Evolutionary conservation across 2,329 filamentous ascomycete genomes (phyloP), one percentile per base, ranked within the genome.

Genomic region (Arachnomyces sp.): DNA sequence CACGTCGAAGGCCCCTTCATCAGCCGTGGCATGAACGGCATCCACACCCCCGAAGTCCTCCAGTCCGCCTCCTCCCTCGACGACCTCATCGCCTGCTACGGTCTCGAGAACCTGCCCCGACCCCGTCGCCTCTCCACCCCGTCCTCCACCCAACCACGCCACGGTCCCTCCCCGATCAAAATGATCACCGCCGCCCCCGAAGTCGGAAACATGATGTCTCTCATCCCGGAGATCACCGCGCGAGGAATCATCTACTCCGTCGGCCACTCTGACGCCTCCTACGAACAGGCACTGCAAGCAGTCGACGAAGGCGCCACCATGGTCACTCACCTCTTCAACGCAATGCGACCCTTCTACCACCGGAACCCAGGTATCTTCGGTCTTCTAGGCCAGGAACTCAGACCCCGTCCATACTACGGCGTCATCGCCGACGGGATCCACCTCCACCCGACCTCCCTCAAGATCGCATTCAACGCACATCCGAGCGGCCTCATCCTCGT

Each of bases 251-350:
- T 84, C 50, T 86, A 80, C 62, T 84, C 85, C 2, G 83, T 93
- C 47, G 88, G 88, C 6, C 88, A 95, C 65, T 87, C 86, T 0
- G 86, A 93, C 60, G 84, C 87, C 11, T 86, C 84, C 0, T 94
- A 90, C 57, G 86, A 93, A 61, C 74, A 90, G 57, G 86, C 85
- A 1, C 78, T 82, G 3, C 65, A 69, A 3, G 84, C 85, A 14
- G 75, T 92, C 3, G 70, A 68, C n/a, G 73, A 79, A 5, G 88
- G 88, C 38, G 86, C 85, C 2, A 84, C 77, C 36, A 94, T 93
- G 86, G 84, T 95, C 50, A 95, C 88, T 0, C 88, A 95, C 56
- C 73, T 95, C 1, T 95, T 94, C 76, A 95, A 95, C 60, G 88
- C 88, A 17, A 95, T 95, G 88, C 76, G 81, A 1, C 87, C 87